Evolutionary conservation across 1,284 basidiomycete species (phyloP).

Genomic region (Trametes hirsuta): DNA sequence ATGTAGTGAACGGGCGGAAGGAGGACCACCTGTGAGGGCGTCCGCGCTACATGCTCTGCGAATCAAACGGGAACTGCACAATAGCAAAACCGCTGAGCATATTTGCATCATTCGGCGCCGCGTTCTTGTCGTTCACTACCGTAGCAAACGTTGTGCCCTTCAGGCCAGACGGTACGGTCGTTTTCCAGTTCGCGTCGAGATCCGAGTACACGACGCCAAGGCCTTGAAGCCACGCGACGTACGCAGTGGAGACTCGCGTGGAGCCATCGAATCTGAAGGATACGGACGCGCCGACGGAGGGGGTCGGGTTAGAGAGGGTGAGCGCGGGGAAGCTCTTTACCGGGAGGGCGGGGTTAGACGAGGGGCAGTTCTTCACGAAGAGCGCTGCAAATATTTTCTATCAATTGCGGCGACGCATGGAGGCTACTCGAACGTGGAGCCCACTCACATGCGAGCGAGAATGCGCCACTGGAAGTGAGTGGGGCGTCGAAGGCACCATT

Average conservation of each 20-base stretch:
- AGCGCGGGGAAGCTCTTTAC: constrained; percentile 45
- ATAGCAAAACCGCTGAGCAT: constrained; percentile 36
- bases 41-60: neutral
- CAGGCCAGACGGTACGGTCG: constrained; percentile 33
- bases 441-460: constrained; percentile 39
- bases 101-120: constrained; percentile 26
- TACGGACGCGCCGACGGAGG: constrained; percentile 20
- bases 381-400: constrained; percentile 21
- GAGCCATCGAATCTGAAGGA: too few relatives aligned
- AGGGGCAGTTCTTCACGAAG: constrained; percentile 55
- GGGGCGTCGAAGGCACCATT: constrained; percentile 58
- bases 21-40: too few relatives aligned
- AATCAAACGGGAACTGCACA: constrained; percentile 32
- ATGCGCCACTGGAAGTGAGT: constrained; percentile 51
- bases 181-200: constrained; percentile 35
- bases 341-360: constrained; percentile 39
- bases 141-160: constrained; percentile 36
- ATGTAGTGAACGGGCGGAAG: too few relatives aligned
- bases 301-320: constrained; percentile 29
- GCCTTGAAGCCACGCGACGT: constrained; percentile 43
- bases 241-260: constrained; percentile 16
- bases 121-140: constrained; percentile 28
- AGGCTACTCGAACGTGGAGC: neutral
- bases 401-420: constrained; percentile 13
- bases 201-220: constrained; percentile 37